phyloP scores from a whole-genome alignment of 2,329 filamentous ascomycete species.

The Sarocladium brachiariae region DNA sequence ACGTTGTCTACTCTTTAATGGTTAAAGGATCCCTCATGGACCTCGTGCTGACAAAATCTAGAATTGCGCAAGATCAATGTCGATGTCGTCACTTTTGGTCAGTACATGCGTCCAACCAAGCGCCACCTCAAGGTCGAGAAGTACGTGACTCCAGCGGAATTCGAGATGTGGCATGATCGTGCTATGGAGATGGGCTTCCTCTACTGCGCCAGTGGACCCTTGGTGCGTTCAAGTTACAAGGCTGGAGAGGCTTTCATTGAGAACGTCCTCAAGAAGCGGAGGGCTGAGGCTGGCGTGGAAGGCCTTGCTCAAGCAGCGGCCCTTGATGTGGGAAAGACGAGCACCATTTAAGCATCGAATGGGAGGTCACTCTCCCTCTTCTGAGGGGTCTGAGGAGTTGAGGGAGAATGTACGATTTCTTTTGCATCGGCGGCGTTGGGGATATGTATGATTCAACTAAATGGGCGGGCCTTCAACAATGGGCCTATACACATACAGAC shows the following conservation, averaged over 20 bases:
- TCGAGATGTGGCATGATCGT: constrained; percentile 84
- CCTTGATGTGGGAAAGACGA: constrained; percentile 24
- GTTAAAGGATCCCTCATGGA: too few relatives aligned
- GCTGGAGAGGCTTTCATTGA: constrained; percentile 98
- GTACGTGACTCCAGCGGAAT: constrained; percentile 85
- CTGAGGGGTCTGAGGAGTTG: background rate
- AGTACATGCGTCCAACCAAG: constrained; percentile 99
- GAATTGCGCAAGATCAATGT: constrained; percentile 76
- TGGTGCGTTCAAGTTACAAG: constrained; percentile 95
- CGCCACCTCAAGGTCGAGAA: constrained; percentile 94
- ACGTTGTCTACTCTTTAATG: constrained; percentile 18
- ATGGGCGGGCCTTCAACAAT: constrained; percentile 12
- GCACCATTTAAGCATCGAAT: too few relatives aligned
- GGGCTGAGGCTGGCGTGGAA: constrained; percentile 36
- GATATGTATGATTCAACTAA: background rate
- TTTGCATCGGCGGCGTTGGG: constrained; percentile 4
- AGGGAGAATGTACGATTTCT: constrained; percentile 2
- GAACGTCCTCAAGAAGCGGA: constrained; percentile 81
- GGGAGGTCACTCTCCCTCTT: too few relatives aligned
- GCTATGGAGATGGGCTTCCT: constrained; percentile 94
- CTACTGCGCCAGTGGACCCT: constrained; percentile 88
- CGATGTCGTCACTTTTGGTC: constrained; percentile 97
- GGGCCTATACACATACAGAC: constrained; percentile 7
- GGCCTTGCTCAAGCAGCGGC: constrained; percentile 33
- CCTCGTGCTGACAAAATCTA: constrained; percentile 18